Conservation (phyloP, 768 basidiomycete species). For the Hirschioporus abietinus region DNA sequence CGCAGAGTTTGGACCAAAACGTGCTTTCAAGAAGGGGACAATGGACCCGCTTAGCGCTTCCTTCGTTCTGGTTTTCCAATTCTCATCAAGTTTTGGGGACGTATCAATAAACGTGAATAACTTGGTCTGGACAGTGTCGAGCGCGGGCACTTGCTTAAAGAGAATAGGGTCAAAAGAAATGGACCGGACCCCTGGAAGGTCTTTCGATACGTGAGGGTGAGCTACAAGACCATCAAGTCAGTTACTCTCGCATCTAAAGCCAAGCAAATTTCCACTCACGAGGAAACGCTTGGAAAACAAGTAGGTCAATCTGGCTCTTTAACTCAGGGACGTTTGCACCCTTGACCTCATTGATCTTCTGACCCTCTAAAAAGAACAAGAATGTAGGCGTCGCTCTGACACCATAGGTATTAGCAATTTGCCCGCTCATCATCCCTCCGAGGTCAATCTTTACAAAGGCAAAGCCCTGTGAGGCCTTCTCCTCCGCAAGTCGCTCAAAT, state of each 20-base stretch:
- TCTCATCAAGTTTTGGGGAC: slow-evolving; percentile 29
- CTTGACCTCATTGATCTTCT: slow-evolving; percentile 69
- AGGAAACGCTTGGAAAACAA: slow-evolving; percentile 74
- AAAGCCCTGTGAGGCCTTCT: slow-evolving; percentile 49
- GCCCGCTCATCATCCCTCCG: slow-evolving; percentile 55
- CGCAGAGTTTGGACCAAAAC: slow-evolving; percentile 32
- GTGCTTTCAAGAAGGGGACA: slow-evolving; percentile 59
- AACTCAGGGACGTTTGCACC: slow-evolving; percentile 69
- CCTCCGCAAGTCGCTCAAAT: slow-evolving; percentile 72
- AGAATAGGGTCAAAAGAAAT: slow-evolving; percentile 72
- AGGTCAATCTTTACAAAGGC: slow-evolving; percentile 86
- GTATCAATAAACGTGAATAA: slow-evolving; percentile 57
- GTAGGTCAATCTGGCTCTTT: slow-evolving; percentile 63
- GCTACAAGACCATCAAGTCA: slow-evolving; percentile 36
- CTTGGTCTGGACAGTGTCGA: slow-evolving; percentile 61
- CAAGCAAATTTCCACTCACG: slow-evolving; percentile 41
- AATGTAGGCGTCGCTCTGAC: slow-evolving; percentile 85
- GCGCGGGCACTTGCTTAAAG: slow-evolving; percentile 62
- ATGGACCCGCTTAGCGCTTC: slow-evolving; percentile 42
- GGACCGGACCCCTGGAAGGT: slow-evolving; percentile 54
- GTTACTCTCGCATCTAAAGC: slow-evolving; percentile 4
- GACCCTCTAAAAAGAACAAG: slow-evolving; percentile 75
- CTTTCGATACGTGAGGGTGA: slow-evolving; percentile 64
- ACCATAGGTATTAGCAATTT: slow-evolving; percentile 56
- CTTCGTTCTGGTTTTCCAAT: slow-evolving; percentile 25